A percentile compares a stretch with the other conserved stretches of the same genome.
Conservation (phyloP, 2,329 filamentous ascomycete genomes). For the Alternaria viburni region DNA sequence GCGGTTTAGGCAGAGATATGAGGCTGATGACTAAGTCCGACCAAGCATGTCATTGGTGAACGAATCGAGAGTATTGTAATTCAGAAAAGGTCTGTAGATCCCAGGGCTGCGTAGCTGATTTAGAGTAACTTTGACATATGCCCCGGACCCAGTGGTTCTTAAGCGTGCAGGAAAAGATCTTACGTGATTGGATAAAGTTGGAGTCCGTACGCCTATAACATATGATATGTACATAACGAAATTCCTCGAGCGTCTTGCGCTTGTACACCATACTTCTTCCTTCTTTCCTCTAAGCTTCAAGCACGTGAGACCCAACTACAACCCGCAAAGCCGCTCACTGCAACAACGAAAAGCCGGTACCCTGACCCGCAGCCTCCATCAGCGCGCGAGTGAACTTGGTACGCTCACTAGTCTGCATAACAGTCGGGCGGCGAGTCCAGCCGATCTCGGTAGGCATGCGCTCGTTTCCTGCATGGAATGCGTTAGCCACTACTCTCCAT, state of each 20-base stretch:
- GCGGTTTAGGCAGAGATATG: too few relatives aligned
- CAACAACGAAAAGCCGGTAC: neutral
- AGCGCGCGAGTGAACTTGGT: constrained; percentile 9
- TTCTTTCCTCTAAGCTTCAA: too few relatives aligned
- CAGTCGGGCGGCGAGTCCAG: constrained; percentile 10
- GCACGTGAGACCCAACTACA: fast-evolving
- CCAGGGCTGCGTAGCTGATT: too few relatives aligned
- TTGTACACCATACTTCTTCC: too few relatives aligned
- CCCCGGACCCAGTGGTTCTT: too few relatives aligned
- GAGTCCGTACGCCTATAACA: neutral
- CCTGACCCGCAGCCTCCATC: constrained; percentile 11
- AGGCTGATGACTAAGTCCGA: too few relatives aligned
- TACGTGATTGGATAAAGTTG: too few relatives aligned
- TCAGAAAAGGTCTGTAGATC: too few relatives aligned
- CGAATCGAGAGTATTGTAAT: too few relatives aligned
- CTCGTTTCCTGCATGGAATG: neutral
- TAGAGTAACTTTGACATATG: too few relatives aligned
- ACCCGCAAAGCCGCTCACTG: neutral
- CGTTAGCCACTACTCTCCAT: neutral
- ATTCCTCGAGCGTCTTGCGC: neutral
- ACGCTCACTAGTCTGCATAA: constrained; percentile 13
- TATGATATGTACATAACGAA: neutral
- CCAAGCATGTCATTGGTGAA: too few relatives aligned
- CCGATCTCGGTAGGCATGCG: constrained; percentile 11
- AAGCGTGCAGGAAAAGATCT: too few relatives aligned